Base-by-base conservation (phyloP, 129 eudicot genomes). In the Scalesia atractyloides region DNA sequence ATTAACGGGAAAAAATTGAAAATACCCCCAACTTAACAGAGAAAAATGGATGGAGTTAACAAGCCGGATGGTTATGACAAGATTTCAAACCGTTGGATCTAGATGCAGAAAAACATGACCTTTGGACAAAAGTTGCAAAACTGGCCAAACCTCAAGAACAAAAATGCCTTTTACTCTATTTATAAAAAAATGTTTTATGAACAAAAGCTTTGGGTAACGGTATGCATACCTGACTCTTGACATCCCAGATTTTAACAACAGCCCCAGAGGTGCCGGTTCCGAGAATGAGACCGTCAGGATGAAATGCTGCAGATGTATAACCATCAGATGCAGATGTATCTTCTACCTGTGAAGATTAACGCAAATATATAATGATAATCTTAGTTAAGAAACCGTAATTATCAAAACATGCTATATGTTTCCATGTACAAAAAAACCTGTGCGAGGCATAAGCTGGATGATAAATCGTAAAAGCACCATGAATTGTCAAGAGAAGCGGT, bases 241-340 rank as follows among this genome's bases (percentile, higher is more conserved):
- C 98, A 76, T 94, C 98, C 98, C 98, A 94, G 47, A 94, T 90
- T 80, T 88, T 94, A 30, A 88, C 96, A 69, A 94, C 36, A 37
- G 93, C 39, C 30, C 87, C 96, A 37, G 98, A 76, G 46, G 98
- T 94, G 77, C 98, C 98, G 7, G 96, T 88, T 81, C 98, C 98
- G 12, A 94, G 88, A 84, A 94, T 94, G 59, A 94, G 96, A 77
- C 98, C 98, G 79, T 94, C 98, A 24, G 98, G 98, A 80, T 94
- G 98, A 80, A 94, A 94, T 36, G 98, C 91, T 66, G 98, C 98
- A 84, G 96, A 87, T 41, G 98, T 90, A 76, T 90, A 94, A 26
- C 98, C 98, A 19, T 86, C 89, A 10, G 93, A 75, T 46, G 48
- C 84, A 26, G 98, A 82, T 68, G 89, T 37, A 70, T 94, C 98